Conservation (phyloP, 78 protist genomes). For the Neovahlkampfia damariscottae region DNA sequence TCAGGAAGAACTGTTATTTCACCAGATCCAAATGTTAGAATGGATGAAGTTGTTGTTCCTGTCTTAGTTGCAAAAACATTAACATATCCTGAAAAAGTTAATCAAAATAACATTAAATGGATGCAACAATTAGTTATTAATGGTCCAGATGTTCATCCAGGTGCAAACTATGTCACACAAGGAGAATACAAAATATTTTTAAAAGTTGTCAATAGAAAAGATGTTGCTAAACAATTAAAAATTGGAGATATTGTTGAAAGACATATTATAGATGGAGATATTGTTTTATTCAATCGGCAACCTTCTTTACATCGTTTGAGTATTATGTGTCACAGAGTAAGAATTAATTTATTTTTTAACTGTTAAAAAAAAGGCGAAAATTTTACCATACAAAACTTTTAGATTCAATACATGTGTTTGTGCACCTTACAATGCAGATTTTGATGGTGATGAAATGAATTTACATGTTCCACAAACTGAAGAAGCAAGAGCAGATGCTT, state of each 20-base stretch:
- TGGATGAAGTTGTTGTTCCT: conserved; percentile 92
- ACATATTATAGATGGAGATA: conserved; percentile 87
- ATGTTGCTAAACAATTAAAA: conserved; percentile 44
- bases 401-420: conserved; percentile 97
- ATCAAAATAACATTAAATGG: conserved; percentile 38
- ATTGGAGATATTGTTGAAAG: conserved; percentile 90
- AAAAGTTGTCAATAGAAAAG: conserved; percentile 23
- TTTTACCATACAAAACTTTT: conserved; percentile 89
- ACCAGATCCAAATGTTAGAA: conserved; percentile 96
- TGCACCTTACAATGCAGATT: conserved; percentile 98
- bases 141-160: conserved; percentile 65
- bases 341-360: no score
- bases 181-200: background rate
- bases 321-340: conserved; percentile 87
- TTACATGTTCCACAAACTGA: conserved; percentile 85
- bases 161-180: conserved; percentile 65
- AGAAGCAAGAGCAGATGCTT: conserved; percentile 94
- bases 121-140: conserved; percentile 43
- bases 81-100: conserved; percentile 93
- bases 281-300: conserved; percentile 97
- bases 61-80: conserved; percentile 65
- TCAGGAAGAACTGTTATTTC: conserved; percentile 97
- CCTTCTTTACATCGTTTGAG: conserved; percentile 95
- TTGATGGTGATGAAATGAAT: conserved; percentile 96
- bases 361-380: no score